Evolutionary conservation across 2,329 filamentous ascomycete species (phyloP), one percentile per base, ranked within the genome.

Genomic region (Cladosporium colombiae): DNA sequence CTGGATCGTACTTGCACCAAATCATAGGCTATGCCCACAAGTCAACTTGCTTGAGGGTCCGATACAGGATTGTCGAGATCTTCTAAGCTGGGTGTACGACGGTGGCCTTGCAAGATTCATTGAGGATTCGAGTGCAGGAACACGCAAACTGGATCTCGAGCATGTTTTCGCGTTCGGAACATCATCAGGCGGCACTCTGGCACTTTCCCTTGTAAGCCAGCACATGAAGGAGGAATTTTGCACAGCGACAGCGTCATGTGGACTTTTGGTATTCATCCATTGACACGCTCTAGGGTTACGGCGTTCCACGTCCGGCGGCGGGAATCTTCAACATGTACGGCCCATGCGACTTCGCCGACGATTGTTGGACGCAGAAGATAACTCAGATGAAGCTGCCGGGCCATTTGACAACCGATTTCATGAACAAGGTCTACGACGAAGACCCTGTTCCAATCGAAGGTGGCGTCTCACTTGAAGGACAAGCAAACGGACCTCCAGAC

Each of bases 401-500:
- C 27, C 50, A 53, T 5, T 31, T 33, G 50, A 53, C 50, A n/a
- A 53, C 7, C 16, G 50, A 53, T 2, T 53, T 53, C 27, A 21
- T 53, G 16, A 53, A 53, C 50, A 27, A 53, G 21, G 50, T 53
- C 27, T 53, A 10, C 18, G 50, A 53, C 14, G 50, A 53, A 31
- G 11, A 29, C 16, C 50, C 50, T 0, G 50, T 53, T 11, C 50
- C 50, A 2, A 53, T 53, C 23, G 37, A 33, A 65, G 65, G 37
- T 46, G 40, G 21, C 31, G 63, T 16, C 58, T 66, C 40, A 37
- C 49, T 31, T 55, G 62, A 27, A 66, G 60, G 56, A 65, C 64
- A 18, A 46, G 59, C 16, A 66, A 55, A 52, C 66, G 67, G 46
- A 56, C 56, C 35, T 67, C 46, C 21, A 66, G 50, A 55, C 55